Evolutionary conservation across 2,329 filamentous ascomycete species (phyloP), one percentile per base, ranked within the genome.

Genomic region (Neurospora crassa): DNA sequence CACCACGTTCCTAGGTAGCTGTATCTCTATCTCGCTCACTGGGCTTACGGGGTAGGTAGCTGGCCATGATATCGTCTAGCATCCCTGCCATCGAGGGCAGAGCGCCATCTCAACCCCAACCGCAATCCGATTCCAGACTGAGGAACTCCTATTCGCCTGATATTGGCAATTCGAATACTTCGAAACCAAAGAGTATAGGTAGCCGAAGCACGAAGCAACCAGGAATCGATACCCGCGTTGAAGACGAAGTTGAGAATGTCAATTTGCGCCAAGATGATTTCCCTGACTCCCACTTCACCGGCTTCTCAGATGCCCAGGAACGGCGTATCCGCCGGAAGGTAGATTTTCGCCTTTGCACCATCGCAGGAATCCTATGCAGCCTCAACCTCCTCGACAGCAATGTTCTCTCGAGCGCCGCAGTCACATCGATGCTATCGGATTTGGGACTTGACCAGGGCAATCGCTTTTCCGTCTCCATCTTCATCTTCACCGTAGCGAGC

Each of bases 401-500:
- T 53, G 90, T 92, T 75, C 89, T 92, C 71, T 90, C 88, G 1
- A 89, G 87, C 7, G 91, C 90, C 0, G 89, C 89, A 1, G 90
- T 92, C 11, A 92, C 90, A 0, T 89, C 85, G 37, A 91, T 92
- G 87, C 83, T 89, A 67, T 77, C 81, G 12, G 90, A 92, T 76
- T 82, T 92, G 59, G 84, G 85, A 18, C 82, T 92, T 14, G 84
- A 87, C 59, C 68, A 72, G n/a, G 90, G 90, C 29, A 88, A 90
- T 74, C 84, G 90, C 47, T 92, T 90, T 77, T 90, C 88, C 1
- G 86, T 92, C 5, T 86, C 89, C 29, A 92, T 93, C 71, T 90
- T 92, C 81, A 91, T 92, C 78, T 92, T 92, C 79, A 92, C 90
- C 11, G 85, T 92, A 70, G 84, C 89, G 5, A 89, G 86, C 75